Conservation (phyloP, 1,139 yeast species). For the Wickerhamomyces sp. region DNA sequence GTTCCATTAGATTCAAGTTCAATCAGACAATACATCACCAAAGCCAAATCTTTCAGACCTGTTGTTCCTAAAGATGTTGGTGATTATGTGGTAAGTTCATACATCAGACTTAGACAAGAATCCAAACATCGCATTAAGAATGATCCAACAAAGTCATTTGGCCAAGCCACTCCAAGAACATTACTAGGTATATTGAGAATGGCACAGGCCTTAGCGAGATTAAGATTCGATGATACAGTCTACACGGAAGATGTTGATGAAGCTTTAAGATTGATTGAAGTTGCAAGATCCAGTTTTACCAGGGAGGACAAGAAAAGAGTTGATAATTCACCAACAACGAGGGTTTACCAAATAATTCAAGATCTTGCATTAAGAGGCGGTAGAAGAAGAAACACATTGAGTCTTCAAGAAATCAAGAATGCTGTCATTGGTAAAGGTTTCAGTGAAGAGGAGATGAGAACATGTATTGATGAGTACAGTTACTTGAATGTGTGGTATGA, state of each 20-base stretch:
- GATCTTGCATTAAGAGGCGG: conserved; percentile 44
- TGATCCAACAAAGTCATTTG: conserved; percentile 64
- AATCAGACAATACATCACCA: conserved; percentile 82
- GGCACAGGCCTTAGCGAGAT: conserved; percentile 91
- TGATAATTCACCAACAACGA: conserved; percentile 51
- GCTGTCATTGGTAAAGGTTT: conserved; percentile 81
- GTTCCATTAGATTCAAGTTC: conserved; percentile 75
- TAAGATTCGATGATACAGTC: conserved; percentile 74
- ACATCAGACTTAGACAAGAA: conserved; percentile 89
- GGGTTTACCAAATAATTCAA: conserved; percentile 43
- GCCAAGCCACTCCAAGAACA: conserved; percentile 95
- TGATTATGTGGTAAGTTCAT: conserved; percentile 80
- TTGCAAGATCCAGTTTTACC: conserved; percentile 76
- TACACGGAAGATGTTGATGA: conserved; percentile 86
- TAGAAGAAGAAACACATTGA: conserved; percentile 38
- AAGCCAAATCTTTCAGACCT: conserved; percentile 85
- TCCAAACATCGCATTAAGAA: conserved; percentile 66
- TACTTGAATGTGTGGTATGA: conserved; percentile 73
- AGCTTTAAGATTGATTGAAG: conserved; percentile 81
- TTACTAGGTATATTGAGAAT: conserved; percentile 85
- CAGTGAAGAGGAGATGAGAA: conserved; percentile 71
- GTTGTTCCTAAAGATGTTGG: conserved; percentile 82
- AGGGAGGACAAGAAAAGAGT: conserved; percentile 43
- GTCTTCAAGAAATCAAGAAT: conserved; percentile 56
- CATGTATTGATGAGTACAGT: conserved; percentile 71